Base-by-base conservation (phyloP, 768 basidiomycete species). In the Pleurotus cornucopiae region DNA sequence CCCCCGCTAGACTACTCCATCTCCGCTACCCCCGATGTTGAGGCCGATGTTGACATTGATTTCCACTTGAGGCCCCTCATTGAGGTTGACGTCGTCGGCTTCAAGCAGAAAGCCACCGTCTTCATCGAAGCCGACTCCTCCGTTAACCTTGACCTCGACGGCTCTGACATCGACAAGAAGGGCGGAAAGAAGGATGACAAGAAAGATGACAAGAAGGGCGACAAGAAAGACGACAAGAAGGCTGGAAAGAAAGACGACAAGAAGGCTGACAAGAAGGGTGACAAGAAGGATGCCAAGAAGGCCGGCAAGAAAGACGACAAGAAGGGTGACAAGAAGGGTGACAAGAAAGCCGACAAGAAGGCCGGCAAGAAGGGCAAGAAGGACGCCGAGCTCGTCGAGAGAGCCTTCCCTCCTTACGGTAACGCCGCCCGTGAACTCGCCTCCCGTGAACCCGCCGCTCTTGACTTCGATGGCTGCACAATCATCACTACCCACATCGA, bases 101-200 rank as follows among this genome's bases (percentile, higher is more conserved):
- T 53, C 39, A 39, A 39, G 20, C 51, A 53, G 13, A 26, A 37
- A 12, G 51, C 51, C 20, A 39, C 37, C 37, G 51, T 53, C 34
- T 53, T 53, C 51, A 18, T 53, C 39, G 51, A 53, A 39, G 51
- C 51, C 23, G 23, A 53, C 39, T 53, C 51, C 25, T 18, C n/a
- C 6, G 51, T 53, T 14, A n/a, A 14, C 13, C 51, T 53, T 7
- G 51, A 53, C 38, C 51, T 53, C 39, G 51, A 53, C 14, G 51
- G 51, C 23, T 34, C 34, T 7, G 51, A 23, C 9, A 25, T 20
- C 46, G 23, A 47, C 18, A 38, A 53, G n/a, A 38, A 53, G 34
- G 21, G 39, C n/a, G 38, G 38, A 13, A 53, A 53, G 51, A 38
- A 18, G 34, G 51, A 12, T 41, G 51, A 23, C 26, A 41, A 53